phyloP scores from a whole-genome alignment of 768 basidiomycete species.

The Pulveroboletus sp. region DNA sequence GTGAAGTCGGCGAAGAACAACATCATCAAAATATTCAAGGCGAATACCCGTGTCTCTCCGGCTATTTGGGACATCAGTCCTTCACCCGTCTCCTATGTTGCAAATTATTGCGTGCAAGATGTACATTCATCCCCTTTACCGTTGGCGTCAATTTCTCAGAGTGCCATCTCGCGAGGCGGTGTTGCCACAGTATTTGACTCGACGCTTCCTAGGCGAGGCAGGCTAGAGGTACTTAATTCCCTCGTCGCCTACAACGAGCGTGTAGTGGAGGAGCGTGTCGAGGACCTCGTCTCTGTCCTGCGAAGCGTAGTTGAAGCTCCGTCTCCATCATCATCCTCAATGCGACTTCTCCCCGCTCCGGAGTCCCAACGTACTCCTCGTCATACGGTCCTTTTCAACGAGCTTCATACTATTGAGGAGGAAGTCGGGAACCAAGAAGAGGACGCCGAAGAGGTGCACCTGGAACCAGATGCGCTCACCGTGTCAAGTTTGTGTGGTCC shows the following conservation, averaged over 20 bases:
- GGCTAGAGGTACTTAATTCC: background rate
- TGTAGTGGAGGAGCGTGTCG: background rate
- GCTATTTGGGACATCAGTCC: background rate
- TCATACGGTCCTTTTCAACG: background rate
- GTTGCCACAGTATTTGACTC: background rate
- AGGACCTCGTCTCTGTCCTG: background rate
- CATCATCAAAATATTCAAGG: conserved; percentile 4
- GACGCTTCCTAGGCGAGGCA: background rate
- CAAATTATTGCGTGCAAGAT: background rate
- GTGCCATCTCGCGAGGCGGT: background rate
- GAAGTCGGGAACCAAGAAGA: background rate
- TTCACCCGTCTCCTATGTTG: background rate
- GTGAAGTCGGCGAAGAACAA: conserved; percentile 6
- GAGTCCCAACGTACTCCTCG: background rate
- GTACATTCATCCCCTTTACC: background rate
- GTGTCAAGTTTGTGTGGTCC: background rate
- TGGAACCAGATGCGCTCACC: background rate
- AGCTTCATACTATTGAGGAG: background rate
- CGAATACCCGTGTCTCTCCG: background rate
- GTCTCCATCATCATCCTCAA: background rate
- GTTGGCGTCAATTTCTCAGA: background rate
- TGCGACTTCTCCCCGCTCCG: background rate
- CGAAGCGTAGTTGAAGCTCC: background rate
- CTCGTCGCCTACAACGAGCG: background rate
- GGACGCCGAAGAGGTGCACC: background rate